phyloP scores from a whole-genome alignment of 2,329 filamentous ascomycete species.

The Penicillium sp. region DNA sequence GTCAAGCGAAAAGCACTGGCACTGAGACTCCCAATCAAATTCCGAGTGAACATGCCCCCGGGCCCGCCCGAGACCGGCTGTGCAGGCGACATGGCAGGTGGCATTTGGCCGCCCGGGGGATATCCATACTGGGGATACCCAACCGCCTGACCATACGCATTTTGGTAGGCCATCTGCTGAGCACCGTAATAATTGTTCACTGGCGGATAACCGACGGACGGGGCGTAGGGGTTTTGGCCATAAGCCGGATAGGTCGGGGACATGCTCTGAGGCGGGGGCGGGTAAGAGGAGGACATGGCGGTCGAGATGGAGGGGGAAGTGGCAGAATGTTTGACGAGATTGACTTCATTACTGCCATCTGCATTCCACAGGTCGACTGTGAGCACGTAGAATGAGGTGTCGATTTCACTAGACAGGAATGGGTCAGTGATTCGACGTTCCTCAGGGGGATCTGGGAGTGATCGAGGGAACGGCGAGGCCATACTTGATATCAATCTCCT shows the following conservation, averaged over 20 bases:
- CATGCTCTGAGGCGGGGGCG: constrained; percentile 41
- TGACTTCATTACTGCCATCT: constrained; percentile 57
- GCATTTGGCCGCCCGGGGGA: constrained; percentile 29
- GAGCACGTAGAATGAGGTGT: constrained; percentile 62
- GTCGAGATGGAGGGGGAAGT: constrained; percentile 72
- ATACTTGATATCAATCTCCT: constrained; percentile 79
- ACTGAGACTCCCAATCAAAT: constrained; percentile 85
- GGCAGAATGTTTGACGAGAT: constrained; percentile 60
- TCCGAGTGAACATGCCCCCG: constrained; percentile 85
- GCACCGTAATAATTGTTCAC: constrained; percentile 35
- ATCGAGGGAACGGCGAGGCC: constrained; percentile 25
- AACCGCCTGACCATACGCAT: constrained; percentile 30
- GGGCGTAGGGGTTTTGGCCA: constrained; percentile 39
- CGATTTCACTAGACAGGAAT: constrained; percentile 54
- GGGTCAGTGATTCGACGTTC: background rate
- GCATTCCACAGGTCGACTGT: constrained; percentile 64
- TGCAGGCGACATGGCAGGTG: constrained; percentile 34
- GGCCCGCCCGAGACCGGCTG: constrained; percentile 44
- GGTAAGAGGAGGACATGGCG: constrained; percentile 72
- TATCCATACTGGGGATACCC: constrained; percentile 33
- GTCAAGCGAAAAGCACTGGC: constrained; percentile 81
- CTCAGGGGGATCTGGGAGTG: background rate
- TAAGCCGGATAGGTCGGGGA: constrained; percentile 35
- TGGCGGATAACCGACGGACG: constrained; percentile 34
- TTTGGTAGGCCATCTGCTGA: constrained; percentile 33